A percentile compares a stretch with the other conserved stretches of the same genome.
Conservation (phyloP, 192 early-diverging fungal species). For the Coemansia brasiliensis region DNA sequence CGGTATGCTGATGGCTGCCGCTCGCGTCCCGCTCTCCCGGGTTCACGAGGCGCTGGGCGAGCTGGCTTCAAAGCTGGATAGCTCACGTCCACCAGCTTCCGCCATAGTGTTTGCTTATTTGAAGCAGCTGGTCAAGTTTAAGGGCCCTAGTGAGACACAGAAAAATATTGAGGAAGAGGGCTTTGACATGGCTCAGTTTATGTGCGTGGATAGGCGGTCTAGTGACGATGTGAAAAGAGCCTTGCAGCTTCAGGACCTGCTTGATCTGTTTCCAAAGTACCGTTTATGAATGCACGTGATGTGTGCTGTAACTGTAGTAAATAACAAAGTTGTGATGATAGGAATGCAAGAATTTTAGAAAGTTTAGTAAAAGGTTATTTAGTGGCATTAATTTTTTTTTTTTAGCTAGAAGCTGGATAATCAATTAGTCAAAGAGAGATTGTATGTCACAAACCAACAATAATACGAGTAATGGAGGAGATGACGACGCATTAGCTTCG, state of each 20-base stretch:
- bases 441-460: not conserved
- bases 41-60: not conserved
- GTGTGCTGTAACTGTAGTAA: not conserved
- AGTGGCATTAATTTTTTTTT: too few relatives aligned
- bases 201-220: not conserved
- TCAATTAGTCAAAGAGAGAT: too few relatives aligned
- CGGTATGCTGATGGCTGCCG: slow-evolving; percentile 56
- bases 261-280: slow-evolving; percentile 6
- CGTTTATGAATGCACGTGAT: not conserved
- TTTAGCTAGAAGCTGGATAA: too few relatives aligned
- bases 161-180: not conserved
- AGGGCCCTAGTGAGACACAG: not conserved
- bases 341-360: too few relatives aligned
- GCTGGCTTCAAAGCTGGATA: not conserved
- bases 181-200: not conserved
- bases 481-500: slow-evolving; percentile 24
- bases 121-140: not conserved
- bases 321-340: too few relatives aligned
- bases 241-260: not conserved
- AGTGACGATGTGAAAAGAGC: not conserved
- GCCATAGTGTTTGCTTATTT: slow-evolving; percentile 2
- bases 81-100: not conserved
- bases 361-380: too few relatives aligned
- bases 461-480: slow-evolving; percentile 3
- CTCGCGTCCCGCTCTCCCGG: slow-evolving; percentile 30